Conservation (phyloP, 257 asterid species). For the Nicotiana undulata region DNA sequence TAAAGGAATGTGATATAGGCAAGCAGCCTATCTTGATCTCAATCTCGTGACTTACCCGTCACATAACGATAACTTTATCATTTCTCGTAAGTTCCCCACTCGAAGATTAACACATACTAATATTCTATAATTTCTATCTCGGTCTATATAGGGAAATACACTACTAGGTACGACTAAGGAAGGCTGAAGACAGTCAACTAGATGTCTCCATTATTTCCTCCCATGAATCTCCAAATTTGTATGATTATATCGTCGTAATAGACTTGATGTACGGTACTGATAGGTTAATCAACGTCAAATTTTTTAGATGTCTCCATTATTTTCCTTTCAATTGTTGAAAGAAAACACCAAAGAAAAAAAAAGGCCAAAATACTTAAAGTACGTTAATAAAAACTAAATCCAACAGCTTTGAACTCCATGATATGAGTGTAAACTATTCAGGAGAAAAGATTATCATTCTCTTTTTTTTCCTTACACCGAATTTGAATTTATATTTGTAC, state of each 20-base stretch:
- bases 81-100: too few species aligned
- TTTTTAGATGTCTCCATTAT: neutral
- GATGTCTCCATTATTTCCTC: too few species aligned
- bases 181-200: too few species aligned
- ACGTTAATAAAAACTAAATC: neutral
- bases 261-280: neutral
- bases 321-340: neutral
- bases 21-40: too few species aligned
- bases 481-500: neutral
- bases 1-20: fast-evolving
- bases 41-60: too few species aligned
- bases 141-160: neutral
- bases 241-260: too few species aligned
- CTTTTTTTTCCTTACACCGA: neutral
- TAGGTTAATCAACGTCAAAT: neutral
- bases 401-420: neutral
- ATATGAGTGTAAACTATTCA: too few species aligned
- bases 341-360: neutral
- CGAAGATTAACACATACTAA: too few species aligned
- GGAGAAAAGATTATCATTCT: neutral
- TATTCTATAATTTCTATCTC: too few species aligned
- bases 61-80: too few species aligned
- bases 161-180: neutral
- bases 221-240: too few species aligned
- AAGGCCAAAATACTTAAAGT: neutral